Evolutionary conservation across 176 grass and related monocot genomes (phyloP).

Genomic region (Paspalum vaginatum): DNA sequence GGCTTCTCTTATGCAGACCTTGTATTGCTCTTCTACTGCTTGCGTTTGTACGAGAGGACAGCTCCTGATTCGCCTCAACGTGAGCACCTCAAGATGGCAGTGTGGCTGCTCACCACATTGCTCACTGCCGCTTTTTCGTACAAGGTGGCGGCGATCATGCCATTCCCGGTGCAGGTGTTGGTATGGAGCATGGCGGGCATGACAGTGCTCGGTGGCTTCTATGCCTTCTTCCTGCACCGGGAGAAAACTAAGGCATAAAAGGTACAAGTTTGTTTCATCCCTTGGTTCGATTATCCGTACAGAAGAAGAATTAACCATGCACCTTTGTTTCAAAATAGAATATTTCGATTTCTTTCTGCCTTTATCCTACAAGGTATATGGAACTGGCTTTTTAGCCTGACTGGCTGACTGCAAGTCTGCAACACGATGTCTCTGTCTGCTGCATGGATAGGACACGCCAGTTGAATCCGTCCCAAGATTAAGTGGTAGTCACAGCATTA

Average conservation of each 20-base stretch:
- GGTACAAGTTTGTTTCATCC: neutral
- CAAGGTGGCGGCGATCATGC: constrained; percentile 43
- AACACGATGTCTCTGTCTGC: neutral
- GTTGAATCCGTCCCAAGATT: neutral
- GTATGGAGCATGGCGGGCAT: neutral
- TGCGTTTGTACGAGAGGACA: neutral
- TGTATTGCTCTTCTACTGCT: neutral
- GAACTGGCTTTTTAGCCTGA: neutral
- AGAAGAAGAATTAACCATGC: neutral
- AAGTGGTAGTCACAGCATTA: neutral
- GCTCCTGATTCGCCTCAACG: neutral
- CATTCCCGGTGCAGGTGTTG: neutral
- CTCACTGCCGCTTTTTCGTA: constrained; percentile 30
- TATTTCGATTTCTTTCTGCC: neutral
- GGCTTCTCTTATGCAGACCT: neutral
- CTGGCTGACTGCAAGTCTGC: neutral
- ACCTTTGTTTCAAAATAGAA: neutral
- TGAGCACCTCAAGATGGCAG: constrained; percentile 19
- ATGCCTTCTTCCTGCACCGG: constrained; percentile 19
- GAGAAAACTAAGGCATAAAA: neutral
- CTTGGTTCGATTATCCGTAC: neutral
- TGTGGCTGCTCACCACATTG: constrained; percentile 36
- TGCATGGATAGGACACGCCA: neutral
- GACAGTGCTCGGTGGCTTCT: constrained; percentile 4
- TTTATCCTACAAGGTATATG: neutral